Base-by-base conservation (phyloP, 2,329 filamentous ascomycete genomes). In the Dactylellina leptospora region DNA sequence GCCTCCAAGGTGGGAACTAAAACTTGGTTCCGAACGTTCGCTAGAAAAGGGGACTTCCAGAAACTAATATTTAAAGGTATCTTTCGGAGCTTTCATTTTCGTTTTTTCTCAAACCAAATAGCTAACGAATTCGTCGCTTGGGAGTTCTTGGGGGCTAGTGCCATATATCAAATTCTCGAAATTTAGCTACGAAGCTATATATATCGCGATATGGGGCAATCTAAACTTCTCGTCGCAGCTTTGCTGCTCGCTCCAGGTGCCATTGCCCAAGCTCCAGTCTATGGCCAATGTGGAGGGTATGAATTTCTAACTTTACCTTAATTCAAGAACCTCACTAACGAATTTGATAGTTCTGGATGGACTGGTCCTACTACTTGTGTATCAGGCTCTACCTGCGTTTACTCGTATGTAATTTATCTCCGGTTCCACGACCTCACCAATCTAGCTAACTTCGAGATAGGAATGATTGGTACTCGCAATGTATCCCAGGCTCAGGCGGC, bases 281-380 rank as follows among this genome's bases (percentile, higher is more conserved):
- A 69, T 33, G 63, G 63, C 27, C 63, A 69, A 28, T 69, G 63
- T 27, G 63, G 63, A 69, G 63, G 63, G 63, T 69, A 61, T 33
- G 28, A 28, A 45, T 4, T 44, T 44, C 10, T 20, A 44, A 4
- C 10, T 44, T 16, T 44, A 2, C 16, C 16, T 16, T 18, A 6
- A 18, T 45, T 25, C 13, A 11, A 48, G n/a, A 13, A 20, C 23
- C 1, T 28, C 22, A 22, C 55, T 69, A 48, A 69, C 18, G 30
- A 6, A 10, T 11, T 27, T 22, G 5, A 30, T 48, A 69, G 63
- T 33, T 16, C 22, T n/a, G 63, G 63, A 11, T 69, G 63, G 63
- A 69, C 63, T 9, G 63, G 63, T 10, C 63, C 63, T n/a, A 69
- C 55, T 3, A 61, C 40, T 13, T 69, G 63, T 22, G 63, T 42